phyloP scores from a whole-genome alignment of 2,329 filamentous ascomycete genomes.

The Lasiodiplodia sp. region DNA sequence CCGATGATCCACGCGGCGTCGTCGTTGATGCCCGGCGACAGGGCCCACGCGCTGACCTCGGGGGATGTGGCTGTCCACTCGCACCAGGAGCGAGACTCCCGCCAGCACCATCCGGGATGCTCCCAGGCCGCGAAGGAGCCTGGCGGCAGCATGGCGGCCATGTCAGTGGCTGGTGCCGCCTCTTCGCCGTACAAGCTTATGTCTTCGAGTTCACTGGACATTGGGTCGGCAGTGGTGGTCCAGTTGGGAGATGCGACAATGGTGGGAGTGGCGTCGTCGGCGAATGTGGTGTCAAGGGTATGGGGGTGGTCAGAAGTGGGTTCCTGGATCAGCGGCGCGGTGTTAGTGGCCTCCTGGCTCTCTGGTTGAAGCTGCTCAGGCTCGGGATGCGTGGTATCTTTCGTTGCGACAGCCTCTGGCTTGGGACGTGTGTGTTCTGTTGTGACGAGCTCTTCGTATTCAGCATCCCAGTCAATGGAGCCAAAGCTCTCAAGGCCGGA shows the following conservation, averaged over 20 bases:
- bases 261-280: background rate
- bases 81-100: background rate
- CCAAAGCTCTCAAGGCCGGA: constrained; percentile 11
- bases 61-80: constrained; percentile 5
- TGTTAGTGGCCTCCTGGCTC: background rate
- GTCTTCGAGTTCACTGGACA: background rate
- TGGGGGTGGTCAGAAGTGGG: background rate
- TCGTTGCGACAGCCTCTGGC: background rate
- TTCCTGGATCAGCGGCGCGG: background rate
- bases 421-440: background rate
- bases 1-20: constrained; percentile 7
- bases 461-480: constrained; percentile 15
- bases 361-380: background rate
- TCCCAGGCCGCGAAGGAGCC: background rate
- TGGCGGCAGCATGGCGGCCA: background rate
- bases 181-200: background rate
- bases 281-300: background rate
- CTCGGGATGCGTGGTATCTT: background rate
- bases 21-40: background rate
- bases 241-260: background rate
- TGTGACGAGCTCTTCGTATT: background rate
- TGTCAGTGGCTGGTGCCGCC: background rate
- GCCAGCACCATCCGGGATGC: constrained; percentile 9
- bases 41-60: constrained; percentile 7
- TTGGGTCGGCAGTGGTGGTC: background rate